Evolutionary conservation across 2,329 filamentous ascomycete species (phyloP), one percentile per base, ranked within the genome.

Genomic region (Colletotrichum eleusines): DNA sequence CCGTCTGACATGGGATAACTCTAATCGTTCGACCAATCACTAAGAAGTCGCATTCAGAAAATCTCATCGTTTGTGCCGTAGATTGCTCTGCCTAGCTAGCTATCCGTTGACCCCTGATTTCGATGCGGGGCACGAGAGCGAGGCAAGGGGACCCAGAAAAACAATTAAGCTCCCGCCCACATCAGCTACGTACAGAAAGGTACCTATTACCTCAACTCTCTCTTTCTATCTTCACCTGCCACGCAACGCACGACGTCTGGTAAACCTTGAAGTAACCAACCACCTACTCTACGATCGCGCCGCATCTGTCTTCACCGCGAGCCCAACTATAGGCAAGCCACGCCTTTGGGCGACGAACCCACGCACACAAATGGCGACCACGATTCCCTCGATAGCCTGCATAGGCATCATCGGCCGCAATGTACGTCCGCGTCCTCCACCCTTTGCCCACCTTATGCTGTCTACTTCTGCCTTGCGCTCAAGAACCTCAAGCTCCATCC

Each of bases 371-470:
- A 90, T 90, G 88, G 86, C 89, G 75, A 85, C 87, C 74, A 83
- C 88, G 67, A 88, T 90, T 77, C 92, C 95, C 38, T 94, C 92
- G 44, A 96, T 98, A 81, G 95, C 94, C 81, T 97, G 95, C 79
- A 91, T 99, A 76, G 95, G 94, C 81, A 87, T 98, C 63, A 97
- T 99, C 77, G 95, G 96, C 75, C 94, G 96, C 83, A 92, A 97
- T 81, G 95, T 97, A 86, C 76, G 87, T 80, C 42, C 51, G 50
- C 31, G 33, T 55, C 60, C 44, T 53, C 33, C 48, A 31, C n/a
- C 42, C 28, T 53, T 20, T 59, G 46, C 48, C 8, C 55, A 35
- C 51, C 57, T 35, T 16, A 18, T 23, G 46, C 7, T 31, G 28
- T 38, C 50, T 12, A 26, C 23, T 35, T 40, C 23, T 57, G 16